These are phyloP conservation scores for Alternaria triticina DNA, from an alignment of 2,329 filamentous ascomycete genomes.

Conservation along the genomic window DNA sequence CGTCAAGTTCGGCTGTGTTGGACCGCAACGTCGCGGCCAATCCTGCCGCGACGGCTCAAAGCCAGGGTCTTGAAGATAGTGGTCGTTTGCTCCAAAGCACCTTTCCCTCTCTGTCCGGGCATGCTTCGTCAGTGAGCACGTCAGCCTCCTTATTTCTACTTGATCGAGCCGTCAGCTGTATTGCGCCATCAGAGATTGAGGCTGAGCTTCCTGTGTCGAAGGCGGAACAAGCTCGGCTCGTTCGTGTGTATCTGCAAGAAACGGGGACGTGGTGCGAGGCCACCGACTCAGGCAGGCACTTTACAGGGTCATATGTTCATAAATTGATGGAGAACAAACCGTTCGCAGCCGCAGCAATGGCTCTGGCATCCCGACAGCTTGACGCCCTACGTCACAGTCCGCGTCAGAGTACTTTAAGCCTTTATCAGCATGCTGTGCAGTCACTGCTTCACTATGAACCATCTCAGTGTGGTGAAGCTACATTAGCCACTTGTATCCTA, in stretches of 20 bases:
- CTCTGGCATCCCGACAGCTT: not conserved
- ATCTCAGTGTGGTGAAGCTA: not conserved
- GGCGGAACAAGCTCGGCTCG: not conserved
- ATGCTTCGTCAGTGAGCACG: not conserved
- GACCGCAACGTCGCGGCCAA: not conserved
- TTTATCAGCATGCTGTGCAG: not conserved
- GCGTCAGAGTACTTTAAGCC: not conserved
- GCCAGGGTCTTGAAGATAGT: not conserved
- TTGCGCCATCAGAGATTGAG: not conserved
- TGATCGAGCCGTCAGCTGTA: not conserved
- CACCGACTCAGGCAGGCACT: not conserved
- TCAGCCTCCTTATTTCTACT: not conserved
- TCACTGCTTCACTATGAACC: not conserved
- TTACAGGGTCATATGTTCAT: not conserved
- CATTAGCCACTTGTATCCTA: not conserved
- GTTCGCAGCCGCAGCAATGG: not conserved
- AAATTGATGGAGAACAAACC: not conserved
- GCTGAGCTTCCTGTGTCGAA: not conserved
- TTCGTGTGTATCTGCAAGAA: not conserved
- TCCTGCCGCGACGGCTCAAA: not conserved
- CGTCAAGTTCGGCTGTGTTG: not conserved
- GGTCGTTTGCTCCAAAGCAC: not conserved
- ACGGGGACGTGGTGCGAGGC: not conserved
- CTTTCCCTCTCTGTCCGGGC: not conserved
- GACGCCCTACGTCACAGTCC: not conserved